These are phyloP conservation scores for Myrica gale DNA, from an alignment of 306 rosid species.

Conservation along the genomic window DNA sequence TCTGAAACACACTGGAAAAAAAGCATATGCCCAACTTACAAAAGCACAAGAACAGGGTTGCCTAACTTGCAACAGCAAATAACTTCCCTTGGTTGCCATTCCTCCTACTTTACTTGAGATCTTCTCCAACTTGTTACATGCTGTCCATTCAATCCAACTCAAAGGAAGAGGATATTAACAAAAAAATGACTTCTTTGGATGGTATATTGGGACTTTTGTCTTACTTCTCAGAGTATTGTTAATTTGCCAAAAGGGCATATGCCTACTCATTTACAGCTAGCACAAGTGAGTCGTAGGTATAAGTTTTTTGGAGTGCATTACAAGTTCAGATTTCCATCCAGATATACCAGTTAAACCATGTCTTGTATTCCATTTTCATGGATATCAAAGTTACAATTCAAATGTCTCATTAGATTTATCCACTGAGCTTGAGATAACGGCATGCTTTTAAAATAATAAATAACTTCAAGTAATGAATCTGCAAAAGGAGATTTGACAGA, in stretches of 20 bases:
- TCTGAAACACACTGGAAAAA: neutral
- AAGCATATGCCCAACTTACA: neutral
- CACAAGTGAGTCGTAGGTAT: neutral
- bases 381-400: constrained; percentile 15
- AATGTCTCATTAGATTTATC: constrained; percentile 14
- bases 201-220: no score
- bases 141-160: no score
- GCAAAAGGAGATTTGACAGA: neutral
- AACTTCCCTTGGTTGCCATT: no score
- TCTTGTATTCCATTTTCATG: constrained; percentile 10
- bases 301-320: neutral
- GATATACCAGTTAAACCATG: neutral
- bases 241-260: no score
- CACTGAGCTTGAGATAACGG: constrained; percentile 19
- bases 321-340: neutral
- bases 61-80: neutral
- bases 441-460: neutral
- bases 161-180: no score
- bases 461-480: constrained; percentile 5
- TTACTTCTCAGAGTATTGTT: no score
- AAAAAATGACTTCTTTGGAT: no score
- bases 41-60: neutral
- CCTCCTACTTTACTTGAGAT: no score
- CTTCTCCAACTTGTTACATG: no score
- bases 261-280: neutral